phyloP scores from a whole-genome alignment of 768 basidiomycete species.

The Tulasnella sp. region DNA sequence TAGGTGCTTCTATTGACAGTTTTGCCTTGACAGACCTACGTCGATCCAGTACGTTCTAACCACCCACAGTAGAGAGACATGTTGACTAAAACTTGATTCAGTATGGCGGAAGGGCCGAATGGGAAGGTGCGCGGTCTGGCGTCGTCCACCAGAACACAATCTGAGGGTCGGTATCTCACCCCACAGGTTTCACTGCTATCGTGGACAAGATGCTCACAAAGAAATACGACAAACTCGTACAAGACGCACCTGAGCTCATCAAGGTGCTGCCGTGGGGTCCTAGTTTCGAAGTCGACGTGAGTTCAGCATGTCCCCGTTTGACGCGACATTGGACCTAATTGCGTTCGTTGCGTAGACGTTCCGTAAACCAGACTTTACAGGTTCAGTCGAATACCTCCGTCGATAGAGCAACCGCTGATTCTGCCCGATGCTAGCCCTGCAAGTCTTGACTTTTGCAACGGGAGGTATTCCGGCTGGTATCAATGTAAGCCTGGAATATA shows the following conservation, averaged over 20 bases:
- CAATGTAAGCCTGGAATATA: constrained; percentile 39
- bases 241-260: constrained; percentile 64
- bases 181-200: constrained; percentile 69
- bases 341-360: constrained; percentile 30
- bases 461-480: constrained; percentile 80
- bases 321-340: not conserved
- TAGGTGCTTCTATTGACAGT: not conserved
- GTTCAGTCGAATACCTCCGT: not conserved
- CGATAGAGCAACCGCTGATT: not conserved
- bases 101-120: constrained; percentile 82
- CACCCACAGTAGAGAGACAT: not conserved
- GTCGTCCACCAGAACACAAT: not conserved
- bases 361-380: constrained; percentile 67
- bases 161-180: not conserved
- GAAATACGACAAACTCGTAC: constrained; percentile 67
- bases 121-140: constrained; percentile 56
- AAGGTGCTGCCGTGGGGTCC: constrained; percentile 75
- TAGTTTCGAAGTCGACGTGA: constrained; percentile 34
- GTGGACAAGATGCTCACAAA: constrained; percentile 74
- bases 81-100: not conserved
- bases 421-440: constrained; percentile 37
- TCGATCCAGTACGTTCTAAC: constrained; percentile 42
- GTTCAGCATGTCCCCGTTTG: not conserved
- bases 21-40: constrained; percentile 40
- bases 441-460: constrained; percentile 71